A percentile compares a stretch with the other conserved stretches of the same genome.
Conservation (phyloP, 495 filamentous ascomycete genomes). For the Daldinia concentrica region DNA sequence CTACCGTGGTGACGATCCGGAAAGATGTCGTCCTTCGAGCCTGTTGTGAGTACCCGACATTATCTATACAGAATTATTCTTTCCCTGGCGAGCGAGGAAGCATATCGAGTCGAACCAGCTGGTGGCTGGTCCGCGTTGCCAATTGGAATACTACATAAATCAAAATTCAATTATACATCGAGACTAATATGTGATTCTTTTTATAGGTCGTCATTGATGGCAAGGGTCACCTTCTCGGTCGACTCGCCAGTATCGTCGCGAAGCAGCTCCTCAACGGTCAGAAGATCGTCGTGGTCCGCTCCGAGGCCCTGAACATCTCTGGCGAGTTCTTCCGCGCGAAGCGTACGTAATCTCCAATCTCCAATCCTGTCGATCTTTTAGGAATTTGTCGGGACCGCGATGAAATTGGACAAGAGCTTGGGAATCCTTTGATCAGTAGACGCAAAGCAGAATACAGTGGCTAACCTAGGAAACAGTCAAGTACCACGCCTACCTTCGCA, state of each 20-base stretch:
- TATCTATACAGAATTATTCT: slow-evolving; percentile 20
- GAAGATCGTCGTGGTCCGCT: slow-evolving; percentile 99
- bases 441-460: slow-evolving; percentile 6
- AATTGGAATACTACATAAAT: slow-evolving; percentile 12
- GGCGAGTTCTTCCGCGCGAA: slow-evolving; percentile 99
- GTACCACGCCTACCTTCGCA: slow-evolving; percentile 99
- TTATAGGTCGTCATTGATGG: slow-evolving; percentile 94
- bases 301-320: slow-evolving; percentile 99
- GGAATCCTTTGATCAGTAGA: slow-evolving; percentile 4
- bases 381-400: slow-evolving; percentile 18
- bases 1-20: slow-evolving; percentile 52
- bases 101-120: slow-evolving; percentile 5
- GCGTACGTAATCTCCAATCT: slow-evolving; percentile 75
- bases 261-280: slow-evolving; percentile 99
- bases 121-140: not conserved
- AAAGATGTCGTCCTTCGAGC: slow-evolving; percentile 98
- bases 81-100: slow-evolving; percentile 1
- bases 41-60: slow-evolving; percentile 78
- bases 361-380: not conserved
- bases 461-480: slow-evolving; percentile 77
- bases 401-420: slow-evolving; percentile 20
- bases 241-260: slow-evolving; percentile 97
- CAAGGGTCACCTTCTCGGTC: slow-evolving; percentile 99
- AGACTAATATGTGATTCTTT: slow-evolving; percentile 17
- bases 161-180: not conserved